These are phyloP conservation scores for Gynostemma pentaphyllum DNA, from an alignment of 306 rosid species.

Conservation along the genomic window DNA sequence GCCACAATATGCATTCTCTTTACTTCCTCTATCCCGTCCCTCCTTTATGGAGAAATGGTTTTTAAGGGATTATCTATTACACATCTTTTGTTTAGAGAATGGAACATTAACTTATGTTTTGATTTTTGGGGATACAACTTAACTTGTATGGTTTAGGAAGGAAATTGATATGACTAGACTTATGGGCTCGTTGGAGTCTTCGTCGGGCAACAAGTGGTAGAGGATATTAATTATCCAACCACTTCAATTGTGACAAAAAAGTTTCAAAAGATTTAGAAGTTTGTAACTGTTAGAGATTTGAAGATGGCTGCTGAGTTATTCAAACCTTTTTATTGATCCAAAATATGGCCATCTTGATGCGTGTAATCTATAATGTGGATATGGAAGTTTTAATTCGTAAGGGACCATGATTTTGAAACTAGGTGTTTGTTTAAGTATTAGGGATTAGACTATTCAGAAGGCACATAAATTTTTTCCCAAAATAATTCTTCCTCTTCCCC, in stretches of 20 bases:
- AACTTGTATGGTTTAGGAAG: background rate
- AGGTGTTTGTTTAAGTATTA: background rate
- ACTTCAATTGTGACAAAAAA: background rate
- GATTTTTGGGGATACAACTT: conserved; percentile 2
- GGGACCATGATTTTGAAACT: background rate
- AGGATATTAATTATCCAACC: background rate
- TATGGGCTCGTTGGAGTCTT: background rate
- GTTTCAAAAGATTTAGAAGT: too few species aligned
- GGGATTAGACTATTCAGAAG: background rate
- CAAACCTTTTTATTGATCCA: background rate
- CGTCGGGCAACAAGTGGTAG: background rate
- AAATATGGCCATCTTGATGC: background rate
- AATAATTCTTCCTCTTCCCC: background rate
- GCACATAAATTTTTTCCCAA: background rate
- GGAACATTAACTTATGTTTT: background rate
- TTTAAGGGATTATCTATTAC: background rate
- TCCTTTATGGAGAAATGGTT: background rate
- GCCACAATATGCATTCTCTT: background rate
- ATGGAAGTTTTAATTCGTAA: background rate
- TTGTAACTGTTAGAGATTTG: background rate
- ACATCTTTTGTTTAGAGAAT: background rate
- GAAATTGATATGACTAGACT: background rate
- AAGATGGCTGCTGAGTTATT: background rate
- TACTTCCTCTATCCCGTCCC: background rate
- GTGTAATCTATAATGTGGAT: background rate